Conservation (phyloP, 208 protist species). For the Strigomonas culicis region DNA sequence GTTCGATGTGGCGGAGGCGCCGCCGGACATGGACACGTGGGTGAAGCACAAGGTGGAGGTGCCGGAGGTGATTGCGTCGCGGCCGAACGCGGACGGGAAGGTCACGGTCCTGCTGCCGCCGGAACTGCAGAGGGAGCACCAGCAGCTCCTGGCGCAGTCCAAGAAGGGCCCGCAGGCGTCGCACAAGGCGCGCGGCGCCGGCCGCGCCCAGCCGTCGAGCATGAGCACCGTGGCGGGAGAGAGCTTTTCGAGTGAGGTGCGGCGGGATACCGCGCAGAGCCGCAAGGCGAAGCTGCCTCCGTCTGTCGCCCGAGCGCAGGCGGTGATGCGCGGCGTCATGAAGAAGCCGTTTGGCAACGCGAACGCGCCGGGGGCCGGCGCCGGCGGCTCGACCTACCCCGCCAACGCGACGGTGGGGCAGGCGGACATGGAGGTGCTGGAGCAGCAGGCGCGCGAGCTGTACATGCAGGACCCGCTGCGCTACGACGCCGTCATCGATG, state of each 20-base stretch:
- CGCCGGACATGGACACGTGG: too few species aligned
- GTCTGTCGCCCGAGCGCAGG: too few species aligned
- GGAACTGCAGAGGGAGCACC: neutral
- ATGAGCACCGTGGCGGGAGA: neutral
- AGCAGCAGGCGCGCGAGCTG: constrained; percentile 65
- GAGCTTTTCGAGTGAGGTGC: neutral
- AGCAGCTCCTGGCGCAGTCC: neutral
- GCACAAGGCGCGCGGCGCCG: too few species aligned
- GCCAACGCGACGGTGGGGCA: neutral
- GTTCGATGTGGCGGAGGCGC: neutral
- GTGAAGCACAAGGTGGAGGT: too few species aligned
- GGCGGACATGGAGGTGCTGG: constrained; percentile 50
- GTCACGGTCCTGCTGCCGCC: neutral
- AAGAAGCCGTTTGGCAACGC: neutral
- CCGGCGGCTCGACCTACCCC: neutral
- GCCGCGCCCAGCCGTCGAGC: neutral
- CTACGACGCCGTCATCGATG: constrained; percentile 80
- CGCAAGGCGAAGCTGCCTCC: neutral
- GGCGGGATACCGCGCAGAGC: neutral
- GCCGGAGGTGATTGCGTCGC: neutral
- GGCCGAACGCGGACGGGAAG: neutral
- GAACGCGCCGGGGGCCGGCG: neutral
- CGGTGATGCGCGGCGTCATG: neutral
- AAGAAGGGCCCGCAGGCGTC: neutral
- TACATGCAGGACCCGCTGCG: constrained; percentile 74